These are phyloP conservation scores for Penicillium thymicola DNA, from an alignment of 2,329 filamentous ascomycete species.

Conservation along the genomic window DNA sequence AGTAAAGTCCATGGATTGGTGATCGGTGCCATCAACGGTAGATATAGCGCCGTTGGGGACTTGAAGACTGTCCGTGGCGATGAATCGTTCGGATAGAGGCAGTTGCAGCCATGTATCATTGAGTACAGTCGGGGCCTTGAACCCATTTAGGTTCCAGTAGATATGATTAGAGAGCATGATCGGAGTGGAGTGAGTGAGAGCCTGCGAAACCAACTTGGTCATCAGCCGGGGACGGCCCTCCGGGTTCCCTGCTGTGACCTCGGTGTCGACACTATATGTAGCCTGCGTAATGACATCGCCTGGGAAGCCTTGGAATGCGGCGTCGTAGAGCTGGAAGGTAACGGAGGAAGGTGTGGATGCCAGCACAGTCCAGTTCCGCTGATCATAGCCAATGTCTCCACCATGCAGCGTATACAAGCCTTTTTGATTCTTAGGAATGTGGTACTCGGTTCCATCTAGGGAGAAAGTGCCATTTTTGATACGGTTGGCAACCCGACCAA, in stretches of 20 bases:
- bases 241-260: background rate
- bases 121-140: background rate
- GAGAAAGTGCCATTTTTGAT: background rate
- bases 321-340: background rate
- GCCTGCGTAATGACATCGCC: background rate
- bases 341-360: background rate
- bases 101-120: background rate
- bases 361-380: background rate
- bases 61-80: background rate
- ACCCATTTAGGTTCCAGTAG: background rate
- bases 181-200: background rate
- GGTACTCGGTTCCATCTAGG: background rate
- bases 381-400: background rate
- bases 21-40: background rate
- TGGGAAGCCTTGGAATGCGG: background rate
- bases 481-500: background rate
- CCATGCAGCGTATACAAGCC: background rate
- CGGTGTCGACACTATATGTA: background rate
- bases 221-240: background rate
- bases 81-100: background rate
- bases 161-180: background rate
- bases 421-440: background rate
- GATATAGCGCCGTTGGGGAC: background rate
- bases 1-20: background rate
- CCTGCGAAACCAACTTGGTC: background rate